phyloP scores from a whole-genome alignment of 1,284 basidiomycete species.

The Schizopora paradoxa region DNA sequence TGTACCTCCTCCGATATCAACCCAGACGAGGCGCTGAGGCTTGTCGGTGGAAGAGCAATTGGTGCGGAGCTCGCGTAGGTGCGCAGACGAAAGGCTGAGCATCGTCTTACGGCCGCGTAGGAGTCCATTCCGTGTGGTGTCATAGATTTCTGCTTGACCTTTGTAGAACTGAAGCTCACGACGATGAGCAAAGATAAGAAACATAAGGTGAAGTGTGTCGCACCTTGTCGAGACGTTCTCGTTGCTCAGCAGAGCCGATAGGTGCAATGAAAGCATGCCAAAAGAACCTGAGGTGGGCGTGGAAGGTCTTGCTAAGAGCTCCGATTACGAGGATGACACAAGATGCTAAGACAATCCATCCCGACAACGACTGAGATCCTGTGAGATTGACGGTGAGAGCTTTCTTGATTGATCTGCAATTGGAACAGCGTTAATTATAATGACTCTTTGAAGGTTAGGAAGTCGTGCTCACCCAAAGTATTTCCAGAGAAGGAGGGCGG shows the following conservation, averaged over 20 bases:
- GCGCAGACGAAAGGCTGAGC: constrained; percentile 63
- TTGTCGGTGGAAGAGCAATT: constrained; percentile 38
- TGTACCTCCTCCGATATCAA: constrained; percentile 81
- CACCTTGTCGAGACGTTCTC: constrained; percentile 40
- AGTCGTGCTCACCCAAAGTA: background rate
- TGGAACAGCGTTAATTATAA: background rate
- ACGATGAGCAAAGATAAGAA: constrained; percentile 13
- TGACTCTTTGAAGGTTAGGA: background rate
- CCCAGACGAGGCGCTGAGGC: constrained; percentile 55
- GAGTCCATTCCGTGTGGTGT: constrained; percentile 53
- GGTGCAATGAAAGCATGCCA: constrained; percentile 46
- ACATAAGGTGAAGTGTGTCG: constrained; percentile 28
- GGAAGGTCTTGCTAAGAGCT: constrained; percentile 26
- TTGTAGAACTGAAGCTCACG: constrained; percentile 46
- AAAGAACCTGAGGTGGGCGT: constrained; percentile 39
- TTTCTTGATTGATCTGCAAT: constrained; percentile 3
- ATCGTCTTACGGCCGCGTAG: constrained; percentile 69
- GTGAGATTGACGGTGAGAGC: constrained; percentile 6
- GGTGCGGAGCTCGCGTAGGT: constrained; percentile 48
- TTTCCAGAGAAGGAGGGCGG: background rate
- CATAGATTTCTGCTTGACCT: constrained; percentile 69
- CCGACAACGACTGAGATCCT: background rate
- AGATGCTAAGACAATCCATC: constrained; percentile 10
- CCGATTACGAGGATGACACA: constrained; percentile 19
- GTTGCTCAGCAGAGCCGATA: constrained; percentile 35